Conservation (phyloP, 768 basidiomycete genomes). For the Vararia minispora region DNA sequence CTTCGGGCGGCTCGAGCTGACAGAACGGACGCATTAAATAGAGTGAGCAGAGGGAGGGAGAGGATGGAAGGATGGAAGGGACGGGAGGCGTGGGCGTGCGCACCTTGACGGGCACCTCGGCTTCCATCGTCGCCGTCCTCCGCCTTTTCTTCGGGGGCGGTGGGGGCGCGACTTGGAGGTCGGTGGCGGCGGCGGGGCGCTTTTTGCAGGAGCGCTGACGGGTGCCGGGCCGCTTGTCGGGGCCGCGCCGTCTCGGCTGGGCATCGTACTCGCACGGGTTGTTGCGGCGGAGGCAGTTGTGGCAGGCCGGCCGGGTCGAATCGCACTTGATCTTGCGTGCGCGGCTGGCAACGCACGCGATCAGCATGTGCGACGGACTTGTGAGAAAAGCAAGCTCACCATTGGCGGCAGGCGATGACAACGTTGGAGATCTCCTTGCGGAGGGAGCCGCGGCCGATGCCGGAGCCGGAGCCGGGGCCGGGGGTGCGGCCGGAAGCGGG, state of each 20-base stretch:
- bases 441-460: slow-evolving; percentile 12
- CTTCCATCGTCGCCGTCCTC: slow-evolving; percentile 18
- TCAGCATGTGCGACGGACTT: slow-evolving; percentile 11
- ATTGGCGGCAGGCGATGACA: slow-evolving; percentile 80
- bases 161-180: slow-evolving; percentile 10
- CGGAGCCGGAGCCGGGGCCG: slow-evolving; percentile 4
- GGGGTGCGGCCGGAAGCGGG: background rate
- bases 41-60: no score
- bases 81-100: background rate
- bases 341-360: slow-evolving; percentile 39
- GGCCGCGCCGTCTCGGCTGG: slow-evolving; percentile 72
- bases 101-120: slow-evolving; percentile 21
- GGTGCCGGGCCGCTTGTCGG: slow-evolving; percentile 79
- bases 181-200: slow-evolving; percentile 46
- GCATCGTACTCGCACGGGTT: slow-evolving; percentile 74
- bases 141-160: slow-evolving; percentile 23
- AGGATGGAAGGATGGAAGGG: no score
- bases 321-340: slow-evolving; percentile 81
- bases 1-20: no score
- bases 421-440: slow-evolving; percentile 53
- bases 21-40: no score
- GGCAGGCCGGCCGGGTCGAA: slow-evolving; percentile 69
- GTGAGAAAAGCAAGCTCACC: slow-evolving; percentile 40
- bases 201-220: slow-evolving; percentile 81
- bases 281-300: slow-evolving; percentile 70